Percentiles rank a stretch among this genome's conserved stretches.
phyloP scores from a whole-genome alignment of 2,329 filamentous ascomycete genomes.

The Claviceps capensis region DNA sequence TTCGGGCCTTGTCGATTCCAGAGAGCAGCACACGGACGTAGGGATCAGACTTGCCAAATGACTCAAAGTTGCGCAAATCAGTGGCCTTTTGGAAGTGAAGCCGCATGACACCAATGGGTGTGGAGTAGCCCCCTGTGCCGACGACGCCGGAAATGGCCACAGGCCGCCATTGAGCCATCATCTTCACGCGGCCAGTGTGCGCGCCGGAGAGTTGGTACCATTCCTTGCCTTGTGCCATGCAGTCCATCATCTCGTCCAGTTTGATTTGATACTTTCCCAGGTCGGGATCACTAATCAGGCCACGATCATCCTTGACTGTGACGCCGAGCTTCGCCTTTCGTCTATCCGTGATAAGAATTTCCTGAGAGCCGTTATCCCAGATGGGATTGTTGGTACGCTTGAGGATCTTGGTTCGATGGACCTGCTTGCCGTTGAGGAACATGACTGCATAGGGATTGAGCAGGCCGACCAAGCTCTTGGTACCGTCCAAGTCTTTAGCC shows the following conservation, averaged over 20 bases:
- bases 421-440: conserved; percentile 80
- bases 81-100: conserved; percentile 78
- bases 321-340: conserved; percentile 83
- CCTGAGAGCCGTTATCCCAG: conserved; percentile 85
- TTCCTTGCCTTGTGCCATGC: conserved; percentile 84
- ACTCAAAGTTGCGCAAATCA: conserved; percentile 82
- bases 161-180: conserved; percentile 90
- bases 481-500: conserved; percentile 87
- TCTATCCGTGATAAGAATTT: conserved; percentile 87
- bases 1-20: conserved; percentile 79
- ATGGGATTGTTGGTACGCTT: conserved; percentile 97
- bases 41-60: conserved; percentile 91
- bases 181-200: conserved; percentile 74
- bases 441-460: conserved; percentile 85
- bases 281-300: conserved; percentile 67
- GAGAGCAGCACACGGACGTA: conserved; percentile 83
- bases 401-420: conserved; percentile 79
- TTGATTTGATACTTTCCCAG: conserved; percentile 92
- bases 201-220: conserved; percentile 84
- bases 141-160: conserved; percentile 72
- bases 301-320: conserved; percentile 90
- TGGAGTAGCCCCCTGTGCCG: conserved; percentile 78
- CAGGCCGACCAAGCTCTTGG: conserved; percentile 79
- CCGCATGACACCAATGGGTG: conserved; percentile 88
- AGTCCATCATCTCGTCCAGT: conserved; percentile 80